Base-by-base conservation (phyloP, 345 rosid genomes). In the Aethionema arabicum region DNA sequence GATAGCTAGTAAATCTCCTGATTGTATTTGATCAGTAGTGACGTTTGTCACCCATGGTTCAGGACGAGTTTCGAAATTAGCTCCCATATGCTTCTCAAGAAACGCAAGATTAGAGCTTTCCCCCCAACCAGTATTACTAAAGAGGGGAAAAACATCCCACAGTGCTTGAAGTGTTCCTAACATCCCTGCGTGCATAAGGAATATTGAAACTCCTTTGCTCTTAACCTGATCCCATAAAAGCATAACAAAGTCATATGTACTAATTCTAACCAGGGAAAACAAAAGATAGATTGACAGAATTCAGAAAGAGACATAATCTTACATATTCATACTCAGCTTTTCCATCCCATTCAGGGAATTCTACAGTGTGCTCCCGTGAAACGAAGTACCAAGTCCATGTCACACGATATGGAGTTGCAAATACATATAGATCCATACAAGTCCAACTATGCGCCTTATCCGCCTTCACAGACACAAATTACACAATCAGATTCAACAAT, bases 181-280 rank as follows among this genome's bases (percentile, higher is more conserved):
- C 97, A 86, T 88, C 68, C 97, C 99, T 0, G 97, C 97, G 67
- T 95, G 86, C 99, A 90, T 88, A 48, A 90, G 95, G 74, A 95
- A 95, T 53, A 90, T 86, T 5, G 99, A 95, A 61, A 95, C 68
- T 56, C 99, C 99, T 63, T 74, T 79, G 61, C 73, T 80, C 80
- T 90, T 90, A 70, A 90, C 96, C 99, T 95, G 82, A 61, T 38
- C 50, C 67, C 42, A 11, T 4, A 11, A 45, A 69, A 29, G 72
- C 82, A 61, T 80, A 54, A 1, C 39, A 52, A 35, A 33, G 2
- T 14, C 50, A 55, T 2, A 35, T 1, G 36, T n/a, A 42, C 27
- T 0, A 6, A 4, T 48, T 8, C 41, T 8, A 8, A 36, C 2
- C 4, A 27, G 12, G 15, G 44, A 42, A 64, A 35, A n/a, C 15